Percentiles rank a stretch among this genome's conserved stretches.
Conservation (phyloP, 1,139 yeast genomes). For the Hyphopichia fennica region DNA sequence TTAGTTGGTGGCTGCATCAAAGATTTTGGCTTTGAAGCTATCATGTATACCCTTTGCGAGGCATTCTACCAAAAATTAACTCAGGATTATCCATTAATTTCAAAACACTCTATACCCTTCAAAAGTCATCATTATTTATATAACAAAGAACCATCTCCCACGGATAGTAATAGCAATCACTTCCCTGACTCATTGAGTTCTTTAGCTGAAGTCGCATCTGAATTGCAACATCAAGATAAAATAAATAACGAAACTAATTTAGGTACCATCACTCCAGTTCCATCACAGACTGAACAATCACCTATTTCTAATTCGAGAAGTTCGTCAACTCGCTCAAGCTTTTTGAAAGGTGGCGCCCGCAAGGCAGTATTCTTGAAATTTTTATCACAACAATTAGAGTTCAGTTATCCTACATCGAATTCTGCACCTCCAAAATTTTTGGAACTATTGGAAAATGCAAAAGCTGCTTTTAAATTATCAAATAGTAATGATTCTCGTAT, state of each 20-base stretch:
- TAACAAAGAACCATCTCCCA: not conserved
- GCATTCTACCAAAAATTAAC: constrained; percentile 63
- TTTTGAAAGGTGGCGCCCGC: constrained; percentile 18
- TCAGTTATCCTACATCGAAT: constrained; percentile 57
- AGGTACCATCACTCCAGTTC: not conserved
- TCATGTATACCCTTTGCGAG: constrained; percentile 63
- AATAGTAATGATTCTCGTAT: constrained; percentile 18
- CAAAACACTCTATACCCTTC: constrained; percentile 40
- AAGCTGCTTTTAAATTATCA: constrained; percentile 58
- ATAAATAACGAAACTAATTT: not conserved
- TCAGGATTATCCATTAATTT: constrained; percentile 63
- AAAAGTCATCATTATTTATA: constrained; percentile 12
- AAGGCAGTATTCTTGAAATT: constrained; percentile 39
- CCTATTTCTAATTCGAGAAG: not conserved
- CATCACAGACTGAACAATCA: constrained; percentile 1
- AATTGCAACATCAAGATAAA: constrained; percentile 18
- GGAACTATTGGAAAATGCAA: constrained; percentile 71
- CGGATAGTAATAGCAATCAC: not conserved
- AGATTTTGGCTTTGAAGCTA: constrained; percentile 76
- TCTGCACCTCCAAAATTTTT: constrained; percentile 68
- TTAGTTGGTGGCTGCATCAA: constrained; percentile 70
- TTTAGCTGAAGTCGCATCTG: constrained; percentile 43
- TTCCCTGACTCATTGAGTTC: constrained; percentile 26
- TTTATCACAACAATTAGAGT: constrained; percentile 46
- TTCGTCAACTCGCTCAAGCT: not conserved